Evolutionary conservation across 768 basidiomycete genomes (phyloP).

Genomic region (Phlebiopsis gigantea): DNA sequence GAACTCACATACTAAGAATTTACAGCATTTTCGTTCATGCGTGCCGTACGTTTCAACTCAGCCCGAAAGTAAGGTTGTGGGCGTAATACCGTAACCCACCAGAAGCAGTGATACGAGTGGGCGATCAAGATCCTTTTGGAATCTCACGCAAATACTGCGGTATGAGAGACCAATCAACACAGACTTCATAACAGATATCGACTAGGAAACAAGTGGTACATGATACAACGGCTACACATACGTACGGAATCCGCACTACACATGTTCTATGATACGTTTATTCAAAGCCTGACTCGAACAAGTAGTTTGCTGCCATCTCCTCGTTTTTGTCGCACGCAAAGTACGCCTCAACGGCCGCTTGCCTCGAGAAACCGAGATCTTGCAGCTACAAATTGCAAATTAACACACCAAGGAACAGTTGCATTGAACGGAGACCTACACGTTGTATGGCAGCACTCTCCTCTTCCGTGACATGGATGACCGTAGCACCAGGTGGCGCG

Average conservation of each 20-base stretch:
- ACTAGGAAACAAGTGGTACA: background rate
- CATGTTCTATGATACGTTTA: background rate
- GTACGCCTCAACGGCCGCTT: slow-evolving; percentile 84
- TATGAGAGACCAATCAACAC: too few species aligned
- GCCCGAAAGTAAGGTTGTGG: too few species aligned
- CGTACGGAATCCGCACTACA: background rate
- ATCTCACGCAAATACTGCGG: too few species aligned
- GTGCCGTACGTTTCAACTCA: too few species aligned
- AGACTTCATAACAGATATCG: background rate
- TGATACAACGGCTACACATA: background rate
- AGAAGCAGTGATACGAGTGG: too few species aligned
- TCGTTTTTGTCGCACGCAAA: slow-evolving; percentile 96
- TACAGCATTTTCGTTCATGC: too few species aligned
- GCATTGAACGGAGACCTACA: slow-evolving; percentile 40
- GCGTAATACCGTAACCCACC: too few species aligned
- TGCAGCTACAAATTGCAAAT: slow-evolving; percentile 52
- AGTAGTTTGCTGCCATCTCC: slow-evolving; percentile 89
- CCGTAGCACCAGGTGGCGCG: slow-evolving; percentile 45
- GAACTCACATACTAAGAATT: too few species aligned
- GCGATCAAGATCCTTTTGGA: too few species aligned
- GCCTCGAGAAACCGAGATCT: slow-evolving; percentile 80
- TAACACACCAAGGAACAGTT: slow-evolving; percentile 1
- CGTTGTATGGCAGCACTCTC: slow-evolving; percentile 87
- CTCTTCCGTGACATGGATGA: slow-evolving; percentile 77
- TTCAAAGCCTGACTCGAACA: slow-evolving; percentile 54